Conservation (phyloP, 2,329 filamentous ascomycete genomes). For the Rasamsonia emersonii region DNA sequence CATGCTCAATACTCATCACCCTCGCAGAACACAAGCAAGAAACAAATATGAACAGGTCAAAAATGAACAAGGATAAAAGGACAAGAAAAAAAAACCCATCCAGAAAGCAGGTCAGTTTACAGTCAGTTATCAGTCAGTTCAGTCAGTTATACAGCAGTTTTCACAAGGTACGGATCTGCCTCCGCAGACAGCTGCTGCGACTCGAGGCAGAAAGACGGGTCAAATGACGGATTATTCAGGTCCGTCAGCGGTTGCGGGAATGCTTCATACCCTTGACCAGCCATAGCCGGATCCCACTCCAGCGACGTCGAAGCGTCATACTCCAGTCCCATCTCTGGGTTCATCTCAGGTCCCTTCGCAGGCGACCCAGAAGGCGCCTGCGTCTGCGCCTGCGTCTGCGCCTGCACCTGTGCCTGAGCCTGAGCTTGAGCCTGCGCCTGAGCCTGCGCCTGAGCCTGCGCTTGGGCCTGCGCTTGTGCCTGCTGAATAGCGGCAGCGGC, state of each 20-base stretch:
- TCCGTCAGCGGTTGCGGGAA: conserved; percentile 18
- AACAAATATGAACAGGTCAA: conserved; percentile 7
- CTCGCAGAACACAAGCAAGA: too few species aligned
- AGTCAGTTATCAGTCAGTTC: conserved; percentile 9
- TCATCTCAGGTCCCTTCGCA: conserved; percentile 4
- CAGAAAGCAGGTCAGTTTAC: conserved; percentile 2
- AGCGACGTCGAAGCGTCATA: conserved; percentile 14
- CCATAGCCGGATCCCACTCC: conserved; percentile 19
- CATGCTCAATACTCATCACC: too few species aligned
- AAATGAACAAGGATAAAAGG: conserved; percentile 5
- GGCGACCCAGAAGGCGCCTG: too few species aligned
- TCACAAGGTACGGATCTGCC: conserved; percentile 28
- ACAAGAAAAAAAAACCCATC: conserved; percentile 7
- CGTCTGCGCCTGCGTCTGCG: conserved; percentile 8
- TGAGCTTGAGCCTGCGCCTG: too few species aligned
- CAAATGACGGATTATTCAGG: conserved; percentile 24
- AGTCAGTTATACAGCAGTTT: conserved; percentile 21
- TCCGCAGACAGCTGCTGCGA: conserved; percentile 24
- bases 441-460: too few species aligned
- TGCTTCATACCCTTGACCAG: conserved; percentile 23
- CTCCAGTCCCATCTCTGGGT: conserved; percentile 9
- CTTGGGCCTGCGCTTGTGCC: conserved; percentile 4
- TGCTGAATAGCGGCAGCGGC: conserved; percentile 7
- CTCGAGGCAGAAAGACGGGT: conserved; percentile 23
- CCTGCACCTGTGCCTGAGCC: conserved; percentile 12